A percentile compares a stretch with the other conserved stretches of the same genome.
Conservation (phyloP, 345 rosid genomes). For the Syzygium jambos region DNA sequence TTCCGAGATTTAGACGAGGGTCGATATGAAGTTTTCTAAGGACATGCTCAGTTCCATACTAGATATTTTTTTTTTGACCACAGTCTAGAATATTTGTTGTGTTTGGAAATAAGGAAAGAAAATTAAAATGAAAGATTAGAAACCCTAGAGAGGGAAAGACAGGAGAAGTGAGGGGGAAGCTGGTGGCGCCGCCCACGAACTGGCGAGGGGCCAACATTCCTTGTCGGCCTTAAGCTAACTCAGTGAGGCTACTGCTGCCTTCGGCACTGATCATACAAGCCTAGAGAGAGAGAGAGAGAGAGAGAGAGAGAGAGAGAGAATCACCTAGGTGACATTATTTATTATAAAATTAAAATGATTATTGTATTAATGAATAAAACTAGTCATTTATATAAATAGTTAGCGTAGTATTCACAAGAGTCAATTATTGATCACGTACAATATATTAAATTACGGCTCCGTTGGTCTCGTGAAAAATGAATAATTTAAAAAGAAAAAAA, state of each 20-base stretch:
- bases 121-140: background rate
- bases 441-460: background rate
- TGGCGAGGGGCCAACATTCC: background rate
- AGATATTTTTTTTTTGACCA: no score
- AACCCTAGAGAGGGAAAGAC: background rate
- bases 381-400: background rate
- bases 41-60: background rate
- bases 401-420: background rate
- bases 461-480: background rate
- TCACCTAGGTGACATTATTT: background rate
- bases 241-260: background rate
- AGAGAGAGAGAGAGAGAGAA: background rate
- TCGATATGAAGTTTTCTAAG: no score
- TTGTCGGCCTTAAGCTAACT: background rate
- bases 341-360: background rate
- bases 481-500: no score
- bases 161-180: background rate
- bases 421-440: background rate
- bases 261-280: no score
- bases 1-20: no score
- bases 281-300: no score
- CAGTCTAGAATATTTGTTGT: background rate
- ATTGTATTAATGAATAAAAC: background rate
- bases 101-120: background rate
- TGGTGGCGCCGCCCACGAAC: background rate